phyloP scores from a whole-genome alignment of 805 yeast genomes.

The Ogataea henricii region DNA sequence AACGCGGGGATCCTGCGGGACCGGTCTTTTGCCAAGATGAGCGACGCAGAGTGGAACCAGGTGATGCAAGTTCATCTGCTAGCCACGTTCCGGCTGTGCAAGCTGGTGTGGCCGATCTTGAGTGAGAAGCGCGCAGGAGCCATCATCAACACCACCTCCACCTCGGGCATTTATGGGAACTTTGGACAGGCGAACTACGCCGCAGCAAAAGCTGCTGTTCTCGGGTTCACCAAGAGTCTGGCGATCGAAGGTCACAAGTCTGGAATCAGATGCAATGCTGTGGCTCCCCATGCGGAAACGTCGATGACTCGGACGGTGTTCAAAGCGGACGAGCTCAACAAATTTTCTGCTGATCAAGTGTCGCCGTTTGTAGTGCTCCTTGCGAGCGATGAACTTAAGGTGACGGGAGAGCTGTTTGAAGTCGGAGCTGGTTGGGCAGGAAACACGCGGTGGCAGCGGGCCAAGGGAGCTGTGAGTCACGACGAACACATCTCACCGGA shows the following conservation, averaged over 20 bases:
- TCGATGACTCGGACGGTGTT: slow-evolving; percentile 93
- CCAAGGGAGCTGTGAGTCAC: slow-evolving; percentile 75
- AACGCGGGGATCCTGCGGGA: slow-evolving; percentile 96
- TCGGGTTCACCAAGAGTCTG: slow-evolving; percentile 81
- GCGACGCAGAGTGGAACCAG: slow-evolving; percentile 78
- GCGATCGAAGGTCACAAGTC: slow-evolving; percentile 88
- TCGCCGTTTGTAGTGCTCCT: slow-evolving; percentile 86
- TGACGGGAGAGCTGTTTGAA: slow-evolving; percentile 83
- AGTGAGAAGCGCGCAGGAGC: slow-evolving; percentile 75
- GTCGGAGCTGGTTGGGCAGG: slow-evolving; percentile 98
- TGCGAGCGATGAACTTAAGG: slow-evolving; percentile 67
- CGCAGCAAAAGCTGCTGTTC: slow-evolving; percentile 86
- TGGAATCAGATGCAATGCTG: slow-evolving; percentile 73
- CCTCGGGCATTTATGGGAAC: slow-evolving; percentile 96
- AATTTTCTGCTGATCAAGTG: slow-evolving; percentile 83
- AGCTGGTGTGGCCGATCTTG: slow-evolving; percentile 92
- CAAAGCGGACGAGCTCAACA: slow-evolving; percentile 75
- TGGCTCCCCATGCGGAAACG: slow-evolving; percentile 98
- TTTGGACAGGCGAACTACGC: slow-evolving; percentile 97
- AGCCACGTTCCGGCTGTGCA: slow-evolving; percentile 80
- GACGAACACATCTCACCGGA: slow-evolving; percentile 62
- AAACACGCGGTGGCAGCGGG: slow-evolving; percentile 91
- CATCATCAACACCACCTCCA: slow-evolving; percentile 87
- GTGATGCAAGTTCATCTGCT: slow-evolving; percentile 80
- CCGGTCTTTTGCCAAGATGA: slow-evolving; percentile 81